Base-by-base conservation (phyloP, 345 rosid genomes). In the Rhodamnia argentea region DNA sequence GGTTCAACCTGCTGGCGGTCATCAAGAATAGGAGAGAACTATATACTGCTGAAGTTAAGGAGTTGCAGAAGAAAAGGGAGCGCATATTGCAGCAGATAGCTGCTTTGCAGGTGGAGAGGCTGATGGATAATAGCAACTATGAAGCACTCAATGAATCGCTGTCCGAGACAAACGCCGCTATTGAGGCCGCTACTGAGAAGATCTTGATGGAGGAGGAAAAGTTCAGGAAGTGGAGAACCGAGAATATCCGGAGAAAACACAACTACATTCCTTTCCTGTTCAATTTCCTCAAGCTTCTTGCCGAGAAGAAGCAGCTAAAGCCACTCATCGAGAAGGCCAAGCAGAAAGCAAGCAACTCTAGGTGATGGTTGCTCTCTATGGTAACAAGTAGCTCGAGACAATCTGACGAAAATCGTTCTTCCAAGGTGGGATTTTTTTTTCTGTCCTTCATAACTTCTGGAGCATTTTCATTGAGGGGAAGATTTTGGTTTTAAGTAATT, bases 241-340 rank as follows among this genome's bases (percentile, higher is more conserved):
- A 97, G 89, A 97, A 97, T 84, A 92, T 95, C 37, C 88, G 99
- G 27, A 90, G 99, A 93, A 97, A 97, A 91, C 99, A 97, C 90
- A 97, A 97, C 87, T 97, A 97, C 90, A 97, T 97, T 81, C 99
- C 99, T 23, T 96, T 97, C 86, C 85, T 97, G 89, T 97, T 97
- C 85, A 96, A 96, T 89, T 97, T 97, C 91, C 97, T 97, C 64
- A 97, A 97, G 91, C 93, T 96, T 90, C 99, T 97, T 16, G 99
- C 99, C 0, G 99, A 96, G 90, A 97, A 97, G 96, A 97, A 96
- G 95, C 99, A 97, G 91, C 89, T 97, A 93, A 97, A 96, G 88
- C 99, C 99, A 32, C 95, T 97, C 52, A 94, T 96, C 32, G 99
- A 97, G 93, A 96, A 96, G 89, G 99, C 99, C 62, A 96, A 95